Conservation (phyloP, 345 rosid species). For the Balakata baccata region DNA sequence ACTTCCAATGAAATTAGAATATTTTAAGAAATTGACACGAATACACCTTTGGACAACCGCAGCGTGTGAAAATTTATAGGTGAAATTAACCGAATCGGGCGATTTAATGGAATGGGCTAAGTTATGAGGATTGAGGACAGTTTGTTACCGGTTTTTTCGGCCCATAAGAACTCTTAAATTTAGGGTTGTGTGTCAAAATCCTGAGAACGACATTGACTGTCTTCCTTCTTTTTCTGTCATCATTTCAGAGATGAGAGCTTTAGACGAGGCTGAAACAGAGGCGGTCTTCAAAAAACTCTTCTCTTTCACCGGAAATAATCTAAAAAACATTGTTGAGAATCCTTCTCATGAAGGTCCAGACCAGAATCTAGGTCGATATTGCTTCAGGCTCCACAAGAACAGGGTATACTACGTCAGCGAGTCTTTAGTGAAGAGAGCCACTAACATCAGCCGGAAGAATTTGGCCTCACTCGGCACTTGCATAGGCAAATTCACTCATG, state of each 20-base stretch:
- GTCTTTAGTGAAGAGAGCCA: constrained; percentile 75
- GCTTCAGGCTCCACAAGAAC: constrained; percentile 88
- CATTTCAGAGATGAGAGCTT: constrained; percentile 49
- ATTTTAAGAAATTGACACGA: too few species aligned
- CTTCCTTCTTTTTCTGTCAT: too few species aligned
- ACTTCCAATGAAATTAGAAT: too few species aligned
- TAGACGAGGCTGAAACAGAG: constrained; percentile 83
- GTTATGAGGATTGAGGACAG: too few species aligned
- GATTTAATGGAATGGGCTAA: too few species aligned
- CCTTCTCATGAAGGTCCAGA: constrained; percentile 90
- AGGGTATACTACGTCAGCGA: constrained; percentile 77
- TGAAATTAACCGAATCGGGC: too few species aligned
- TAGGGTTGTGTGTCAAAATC: too few species aligned
- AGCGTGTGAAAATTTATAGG: too few species aligned
- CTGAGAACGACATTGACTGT: too few species aligned
- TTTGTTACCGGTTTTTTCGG: too few species aligned
- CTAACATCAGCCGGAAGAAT: constrained; percentile 59
- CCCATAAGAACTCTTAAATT: too few species aligned
- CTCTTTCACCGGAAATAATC: constrained; percentile 79
- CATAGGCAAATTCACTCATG: constrained; percentile 82
- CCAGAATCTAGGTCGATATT: constrained; percentile 61
- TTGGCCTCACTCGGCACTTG: constrained; percentile 70
- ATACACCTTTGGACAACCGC: too few species aligned
- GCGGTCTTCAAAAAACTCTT: constrained; percentile 80
- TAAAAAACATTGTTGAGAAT: constrained; percentile 84